A percentile compares a stretch with the other conserved stretches of the same genome.
Conservation (phyloP, 306 rosid genomes). For the Mimosa bimucronata region DNA sequence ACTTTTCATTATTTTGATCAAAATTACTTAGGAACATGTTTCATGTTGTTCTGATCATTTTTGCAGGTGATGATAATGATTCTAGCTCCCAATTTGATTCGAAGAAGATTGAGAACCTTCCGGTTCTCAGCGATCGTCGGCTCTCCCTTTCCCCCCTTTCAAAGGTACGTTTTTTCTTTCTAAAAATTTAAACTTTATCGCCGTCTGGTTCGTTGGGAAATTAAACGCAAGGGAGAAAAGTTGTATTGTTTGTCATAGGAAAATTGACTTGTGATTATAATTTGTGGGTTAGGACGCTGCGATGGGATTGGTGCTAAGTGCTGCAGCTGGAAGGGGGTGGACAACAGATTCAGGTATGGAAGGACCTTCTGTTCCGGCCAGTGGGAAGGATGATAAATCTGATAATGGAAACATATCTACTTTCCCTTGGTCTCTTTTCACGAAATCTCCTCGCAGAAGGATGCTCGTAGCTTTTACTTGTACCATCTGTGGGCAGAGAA, state of each 20-base stretch:
- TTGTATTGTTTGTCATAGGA: background rate
- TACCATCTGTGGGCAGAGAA: conserved; percentile 93
- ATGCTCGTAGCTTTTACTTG: conserved; percentile 95
- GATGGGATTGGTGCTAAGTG: conserved; percentile 93
- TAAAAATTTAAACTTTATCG: background rate
- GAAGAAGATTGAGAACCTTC: conserved; percentile 52
- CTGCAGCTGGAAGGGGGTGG: conserved; percentile 95
- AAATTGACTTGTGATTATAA: conserved; percentile 7
- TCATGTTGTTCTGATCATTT: background rate
- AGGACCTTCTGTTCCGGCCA: conserved; percentile 88
- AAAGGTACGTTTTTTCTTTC: conserved; percentile 48
- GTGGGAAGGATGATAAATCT: conserved; percentile 45
- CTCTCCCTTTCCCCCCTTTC: conserved; percentile 84
- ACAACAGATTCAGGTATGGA: conserved; percentile 99
- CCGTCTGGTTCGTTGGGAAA: background rate
- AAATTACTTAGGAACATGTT: background rate
- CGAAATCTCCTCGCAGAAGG: conserved; percentile 93
- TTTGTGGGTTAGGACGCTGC: conserved; percentile 72
- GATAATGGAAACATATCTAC: conserved; percentile 79
- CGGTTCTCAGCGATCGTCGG: conserved; percentile 59
- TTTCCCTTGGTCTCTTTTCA: conserved; percentile 97
- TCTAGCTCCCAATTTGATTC: conserved; percentile 53
- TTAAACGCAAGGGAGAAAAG: background rate
- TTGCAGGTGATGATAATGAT: conserved; percentile 65
- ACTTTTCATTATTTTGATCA: background rate